Conservation (phyloP, 495 filamentous ascomycete genomes). For the Hypoxylon perforatum region DNA sequence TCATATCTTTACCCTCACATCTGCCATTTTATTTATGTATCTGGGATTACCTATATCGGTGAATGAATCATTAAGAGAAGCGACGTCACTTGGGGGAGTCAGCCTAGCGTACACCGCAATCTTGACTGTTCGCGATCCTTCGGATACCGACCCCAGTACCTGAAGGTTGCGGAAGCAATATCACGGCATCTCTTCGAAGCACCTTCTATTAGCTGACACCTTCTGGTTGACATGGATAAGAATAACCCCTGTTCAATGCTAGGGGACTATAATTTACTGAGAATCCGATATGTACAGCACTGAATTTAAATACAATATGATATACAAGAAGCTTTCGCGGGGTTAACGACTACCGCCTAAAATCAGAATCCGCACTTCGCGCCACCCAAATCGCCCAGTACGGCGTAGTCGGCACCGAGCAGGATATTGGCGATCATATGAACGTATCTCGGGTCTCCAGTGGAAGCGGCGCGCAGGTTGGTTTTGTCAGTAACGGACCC, state of each 20-base stretch:
- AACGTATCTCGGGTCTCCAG: constrained; percentile 13
- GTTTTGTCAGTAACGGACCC: not conserved
- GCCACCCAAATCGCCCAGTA: constrained; percentile 5
- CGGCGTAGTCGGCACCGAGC: constrained; percentile 6
- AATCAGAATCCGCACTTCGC: constrained; percentile 10
- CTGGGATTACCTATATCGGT: too few species aligned
- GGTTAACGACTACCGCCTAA: not conserved
- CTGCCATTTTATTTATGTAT: too few species aligned
- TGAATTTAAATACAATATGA: not conserved
- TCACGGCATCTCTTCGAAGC: constrained; percentile 42
- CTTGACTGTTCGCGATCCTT: constrained; percentile 56
- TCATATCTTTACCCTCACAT: too few species aligned
- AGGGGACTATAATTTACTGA: not conserved
- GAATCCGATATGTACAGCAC: not conserved
- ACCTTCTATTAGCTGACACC: too few species aligned
- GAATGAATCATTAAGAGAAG: too few species aligned
- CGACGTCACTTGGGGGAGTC: too few species aligned
- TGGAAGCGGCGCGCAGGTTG: constrained; percentile 3
- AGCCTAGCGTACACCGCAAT: constrained; percentile 46
- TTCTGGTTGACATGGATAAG: too few species aligned
- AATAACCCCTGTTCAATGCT: too few species aligned
- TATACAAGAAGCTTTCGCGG: not conserved
- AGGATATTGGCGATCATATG: constrained; percentile 16
- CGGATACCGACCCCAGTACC: constrained; percentile 55
- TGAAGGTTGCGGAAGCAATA: constrained; percentile 49